Conservation (phyloP, 805 yeast species). For the Wickerhamiella musiphila region DNA sequence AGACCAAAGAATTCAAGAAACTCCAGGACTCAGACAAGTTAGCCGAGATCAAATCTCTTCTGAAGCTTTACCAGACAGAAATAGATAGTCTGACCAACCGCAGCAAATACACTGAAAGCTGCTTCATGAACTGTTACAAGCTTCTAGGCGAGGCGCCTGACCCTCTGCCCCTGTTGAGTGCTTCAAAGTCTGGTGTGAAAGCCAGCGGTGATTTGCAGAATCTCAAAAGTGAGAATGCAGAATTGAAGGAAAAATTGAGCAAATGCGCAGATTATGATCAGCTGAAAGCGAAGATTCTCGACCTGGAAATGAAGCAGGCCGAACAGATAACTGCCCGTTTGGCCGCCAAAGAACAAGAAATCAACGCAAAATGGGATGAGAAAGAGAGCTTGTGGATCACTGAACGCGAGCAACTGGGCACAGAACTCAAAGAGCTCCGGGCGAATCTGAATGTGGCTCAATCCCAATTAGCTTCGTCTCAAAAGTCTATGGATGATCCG, state of each 20-base stretch:
- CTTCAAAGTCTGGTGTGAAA: conserved; percentile 21
- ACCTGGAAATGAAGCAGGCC: conserved; percentile 43
- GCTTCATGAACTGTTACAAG: conserved; percentile 59
- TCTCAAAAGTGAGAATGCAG: conserved; percentile 25
- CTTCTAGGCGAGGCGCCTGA: conserved; percentile 81
- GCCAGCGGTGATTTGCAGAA: conserved; percentile 35
- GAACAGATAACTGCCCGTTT: conserved; percentile 36
- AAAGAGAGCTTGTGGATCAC: conserved; percentile 51
- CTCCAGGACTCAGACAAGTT: conserved; percentile 51
- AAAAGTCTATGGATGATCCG: conserved; percentile 11
- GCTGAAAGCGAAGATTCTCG: conserved; percentile 41
- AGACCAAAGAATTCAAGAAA: conserved; percentile 75
- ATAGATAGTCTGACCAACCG: conserved; percentile 69
- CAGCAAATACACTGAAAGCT: conserved; percentile 53
- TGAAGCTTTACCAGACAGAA: conserved; percentile 69
- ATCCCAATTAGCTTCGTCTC: conserved; percentile 27
- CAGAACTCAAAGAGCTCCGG: conserved; percentile 45
- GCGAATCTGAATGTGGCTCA: conserved; percentile 48
- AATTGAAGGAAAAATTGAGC: conserved; percentile 35
- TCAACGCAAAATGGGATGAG: conserved; percentile 51
- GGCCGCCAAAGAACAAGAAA: conserved; percentile 57
- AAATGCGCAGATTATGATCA: conserved; percentile 65
- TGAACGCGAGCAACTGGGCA: conserved; percentile 34
- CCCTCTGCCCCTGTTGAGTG: conserved; percentile 65
- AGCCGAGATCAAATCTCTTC: conserved; percentile 42